Evolutionary conservation across 208 protist species (phyloP).

Genomic region (Trypanosoma scelopori): DNA sequence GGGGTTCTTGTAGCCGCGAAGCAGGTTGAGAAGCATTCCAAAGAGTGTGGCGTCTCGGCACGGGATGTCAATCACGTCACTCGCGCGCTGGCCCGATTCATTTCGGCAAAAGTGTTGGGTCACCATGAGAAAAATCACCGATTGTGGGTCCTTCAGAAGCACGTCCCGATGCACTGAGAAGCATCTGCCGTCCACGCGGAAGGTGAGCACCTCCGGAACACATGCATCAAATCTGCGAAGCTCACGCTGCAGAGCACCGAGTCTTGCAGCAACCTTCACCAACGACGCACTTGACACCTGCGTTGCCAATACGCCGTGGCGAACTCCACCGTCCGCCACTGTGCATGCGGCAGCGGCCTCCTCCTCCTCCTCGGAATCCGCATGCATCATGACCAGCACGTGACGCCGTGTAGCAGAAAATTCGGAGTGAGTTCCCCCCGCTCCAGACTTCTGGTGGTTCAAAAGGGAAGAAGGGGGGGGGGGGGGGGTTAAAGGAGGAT

Average conservation of each 20-base stretch:
- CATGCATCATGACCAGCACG: background rate
- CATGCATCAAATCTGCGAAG: conserved; percentile 32
- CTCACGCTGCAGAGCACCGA: conserved; percentile 14
- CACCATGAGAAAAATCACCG: conserved; percentile 57
- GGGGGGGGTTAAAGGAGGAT: no score
- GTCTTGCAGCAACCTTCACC: conserved; percentile 3
- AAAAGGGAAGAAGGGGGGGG: background rate
- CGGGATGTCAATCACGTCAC: conserved; percentile 36
- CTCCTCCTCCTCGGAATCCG: conserved; percentile 29
- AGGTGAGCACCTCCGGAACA: conserved; percentile 52
- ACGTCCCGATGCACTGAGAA: conserved; percentile 44
- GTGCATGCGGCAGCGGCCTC: conserved; percentile 26
- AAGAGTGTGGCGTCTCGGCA: conserved; percentile 38
- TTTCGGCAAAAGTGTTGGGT: conserved; percentile 32
- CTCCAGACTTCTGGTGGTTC: background rate
- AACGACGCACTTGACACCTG: conserved; percentile 5
- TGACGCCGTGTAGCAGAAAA: background rate
- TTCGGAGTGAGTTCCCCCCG: background rate
- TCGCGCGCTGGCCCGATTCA: background rate
- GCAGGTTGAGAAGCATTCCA: conserved; percentile 54
- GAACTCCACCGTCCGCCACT: background rate
- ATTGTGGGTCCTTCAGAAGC: conserved; percentile 59
- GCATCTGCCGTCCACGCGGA: conserved; percentile 39
- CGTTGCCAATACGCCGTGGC: background rate
- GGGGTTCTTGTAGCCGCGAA: conserved; percentile 56